These are phyloP conservation scores for Auriscalpium vulgare DNA, from an alignment of 768 basidiomycete genomes.

Conservation along the genomic window DNA sequence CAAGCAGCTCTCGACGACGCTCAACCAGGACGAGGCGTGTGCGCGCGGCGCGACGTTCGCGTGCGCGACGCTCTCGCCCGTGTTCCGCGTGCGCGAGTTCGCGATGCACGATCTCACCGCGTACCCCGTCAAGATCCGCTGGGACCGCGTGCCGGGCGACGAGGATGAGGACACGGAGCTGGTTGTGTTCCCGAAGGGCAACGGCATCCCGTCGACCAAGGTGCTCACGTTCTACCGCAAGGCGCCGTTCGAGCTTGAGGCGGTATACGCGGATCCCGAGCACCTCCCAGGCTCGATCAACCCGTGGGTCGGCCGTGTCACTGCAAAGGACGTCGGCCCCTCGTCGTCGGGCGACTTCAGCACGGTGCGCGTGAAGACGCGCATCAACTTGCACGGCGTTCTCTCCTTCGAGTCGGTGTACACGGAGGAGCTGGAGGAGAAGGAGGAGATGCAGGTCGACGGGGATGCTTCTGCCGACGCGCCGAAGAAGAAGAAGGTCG, in stretches of 20 bases:
- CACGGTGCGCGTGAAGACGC: constrained; percentile 84
- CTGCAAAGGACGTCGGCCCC: constrained; percentile 71
- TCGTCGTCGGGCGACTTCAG: constrained; percentile 65
- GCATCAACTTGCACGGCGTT: constrained; percentile 80
- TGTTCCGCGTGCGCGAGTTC: constrained; percentile 98
- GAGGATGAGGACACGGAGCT: constrained; percentile 89
- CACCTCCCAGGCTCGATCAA: constrained; percentile 71
- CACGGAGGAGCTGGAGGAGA: constrained; percentile 75
- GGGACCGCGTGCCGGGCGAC: constrained; percentile 69
- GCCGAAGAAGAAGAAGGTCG: constrained; percentile 81
- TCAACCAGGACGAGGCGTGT: constrained; percentile 97
- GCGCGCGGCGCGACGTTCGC: constrained; percentile 95
- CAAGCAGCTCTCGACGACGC: constrained; percentile 80
- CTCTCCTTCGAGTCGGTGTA: constrained; percentile 84
- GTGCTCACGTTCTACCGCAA: constrained; percentile 92
- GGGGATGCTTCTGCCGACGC: constrained; percentile 36
- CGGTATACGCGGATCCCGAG: constrained; percentile 68
- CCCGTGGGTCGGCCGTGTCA: constrained; percentile 79
- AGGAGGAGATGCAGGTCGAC: constrained; percentile 59
- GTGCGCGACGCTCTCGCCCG: constrained; percentile 94
- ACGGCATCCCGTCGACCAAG: constrained; percentile 88
- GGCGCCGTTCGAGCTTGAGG: constrained; percentile 82
- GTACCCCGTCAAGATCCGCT: constrained; percentile 87
- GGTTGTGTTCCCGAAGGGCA: constrained; percentile 81
- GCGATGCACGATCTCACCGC: constrained; percentile 75